Percentiles rank a stretch among this genome's conserved stretches.
Conservation (phyloP, 495 filamentous ascomycete genomes). For the Penicillium flavigenum region DNA sequence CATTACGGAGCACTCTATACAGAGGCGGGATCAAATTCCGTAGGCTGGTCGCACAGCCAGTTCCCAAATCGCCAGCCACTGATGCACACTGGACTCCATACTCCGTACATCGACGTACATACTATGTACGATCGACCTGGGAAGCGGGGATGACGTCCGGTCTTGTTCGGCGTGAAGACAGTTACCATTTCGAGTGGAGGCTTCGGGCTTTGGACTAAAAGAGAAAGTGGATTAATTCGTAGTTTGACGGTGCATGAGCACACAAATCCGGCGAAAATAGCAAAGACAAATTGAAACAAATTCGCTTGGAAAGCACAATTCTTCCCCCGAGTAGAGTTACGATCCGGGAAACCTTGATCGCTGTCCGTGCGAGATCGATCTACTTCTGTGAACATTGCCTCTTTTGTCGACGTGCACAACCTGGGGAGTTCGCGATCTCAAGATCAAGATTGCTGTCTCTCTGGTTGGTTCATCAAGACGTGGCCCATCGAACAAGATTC, state of each 20-base stretch:
- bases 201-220: neutral
- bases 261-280: neutral
- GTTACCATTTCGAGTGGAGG: neutral
- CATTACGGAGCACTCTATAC: neutral
- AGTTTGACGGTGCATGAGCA: neutral
- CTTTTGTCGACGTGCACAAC: constrained; percentile 4
- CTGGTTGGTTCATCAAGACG: constrained; percentile 24
- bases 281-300: neutral
- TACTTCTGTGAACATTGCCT: constrained; percentile 1
- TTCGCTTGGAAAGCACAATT: neutral
- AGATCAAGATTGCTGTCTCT: neutral
- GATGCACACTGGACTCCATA: neutral
- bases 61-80: neutral
- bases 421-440: constrained; percentile 4
- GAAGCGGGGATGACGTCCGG: constrained; percentile 1
- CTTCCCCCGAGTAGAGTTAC: neutral
- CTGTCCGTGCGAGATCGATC: constrained; percentile 3
- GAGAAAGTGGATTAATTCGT: neutral
- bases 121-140: neutral
- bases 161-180: neutral
- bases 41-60: neutral
- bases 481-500: constrained; percentile 23
- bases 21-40: neutral
- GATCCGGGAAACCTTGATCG: neutral
- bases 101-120: neutral